Base-by-base conservation (phyloP, 176 grass and related monocot genomes). In the Tillandsia leiboldiana region DNA sequence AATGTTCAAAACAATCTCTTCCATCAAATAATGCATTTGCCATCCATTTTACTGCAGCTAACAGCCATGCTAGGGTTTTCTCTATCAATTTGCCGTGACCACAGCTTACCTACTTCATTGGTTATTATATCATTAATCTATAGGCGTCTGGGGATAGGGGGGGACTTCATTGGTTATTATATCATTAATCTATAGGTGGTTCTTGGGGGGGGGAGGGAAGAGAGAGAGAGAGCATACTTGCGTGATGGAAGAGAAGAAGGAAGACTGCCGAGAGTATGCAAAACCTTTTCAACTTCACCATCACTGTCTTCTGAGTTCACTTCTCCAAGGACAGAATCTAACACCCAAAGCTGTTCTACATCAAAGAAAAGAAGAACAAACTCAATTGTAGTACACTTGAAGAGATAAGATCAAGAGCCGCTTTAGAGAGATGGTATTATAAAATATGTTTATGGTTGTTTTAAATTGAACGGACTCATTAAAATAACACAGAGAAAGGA, bases 281-380 rank as follows among this genome's bases (percentile, higher is more conserved):
- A 79, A 86, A 92, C 89, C 50, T 29, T 72, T 69, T 92, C 94
- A 27, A 97, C 89, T 85, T 92, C 94, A 68, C 88, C 93, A 53
- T 82, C 79, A 79, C 79, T 84, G 73, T 87, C 81, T 48, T 92
- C 86, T 49, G 72, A 64, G 73, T 73, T 63, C 64, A 92, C 94
- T 82, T 90, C 73, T 77, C 86, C 86, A 77, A 84, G 89, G 67
- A 97, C 86, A 63, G 94, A 97, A 75, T 97, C 94, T 74, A 97
- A 86, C 65, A 97, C 86, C 89, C 89, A 97, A 51, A 97, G 79
- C 94, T 93, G 89, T 85, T 90, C 94, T 92, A 77, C 81, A 87
- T 66, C 76, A 75, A 87, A 76, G 62, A 26, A 51, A 26, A 53
- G 70, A 77, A 51, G 66, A 71, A 53, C 51, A 14, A 77, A 51